Evolutionary conservation across 73 alveolate genomes (phyloP).

Genomic region (Paramecium pentaurelia): DNA sequence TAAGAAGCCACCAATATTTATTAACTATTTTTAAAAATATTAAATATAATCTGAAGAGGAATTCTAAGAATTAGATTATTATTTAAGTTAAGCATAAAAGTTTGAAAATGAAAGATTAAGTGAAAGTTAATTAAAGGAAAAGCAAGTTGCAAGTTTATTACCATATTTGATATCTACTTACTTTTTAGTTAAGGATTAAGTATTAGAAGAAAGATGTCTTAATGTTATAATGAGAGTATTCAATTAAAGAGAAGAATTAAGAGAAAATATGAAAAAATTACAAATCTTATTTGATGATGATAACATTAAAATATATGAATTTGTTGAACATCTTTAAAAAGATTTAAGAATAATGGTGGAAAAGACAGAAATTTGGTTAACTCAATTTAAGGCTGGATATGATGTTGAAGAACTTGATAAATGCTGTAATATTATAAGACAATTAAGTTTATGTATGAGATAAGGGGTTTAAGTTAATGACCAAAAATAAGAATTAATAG

Average conservation of each 20-base stretch:
- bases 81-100: conserved; percentile 22
- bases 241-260: conserved; percentile 54
- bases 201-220: conserved; percentile 43
- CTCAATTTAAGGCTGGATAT: not conserved
- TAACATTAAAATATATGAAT: not conserved
- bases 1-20: not conserved
- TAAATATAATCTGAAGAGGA: not conserved
- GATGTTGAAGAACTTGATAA: not conserved
- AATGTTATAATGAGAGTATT: conserved; percentile 47
- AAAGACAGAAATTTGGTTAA: conserved; percentile 55
- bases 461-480: conserved; percentile 15
- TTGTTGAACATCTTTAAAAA: not conserved
- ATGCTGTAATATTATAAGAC: not conserved
- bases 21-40: not conserved
- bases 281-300: conserved; percentile 51
- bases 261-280: conserved; percentile 31
- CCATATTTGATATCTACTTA: conserved; percentile 12
- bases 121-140: not conserved
- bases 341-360: not conserved
- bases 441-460: conserved; percentile 3
- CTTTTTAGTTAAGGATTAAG: conserved; percentile 34
- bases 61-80: not conserved
- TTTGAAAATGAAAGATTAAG: not conserved
- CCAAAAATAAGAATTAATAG: not conserved
- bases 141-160: not conserved